Evolutionary conservation across 2,329 filamentous ascomycete genomes (phyloP), one percentile per base, ranked within the genome.

Genomic region (Talaromyces pinophilus): DNA sequence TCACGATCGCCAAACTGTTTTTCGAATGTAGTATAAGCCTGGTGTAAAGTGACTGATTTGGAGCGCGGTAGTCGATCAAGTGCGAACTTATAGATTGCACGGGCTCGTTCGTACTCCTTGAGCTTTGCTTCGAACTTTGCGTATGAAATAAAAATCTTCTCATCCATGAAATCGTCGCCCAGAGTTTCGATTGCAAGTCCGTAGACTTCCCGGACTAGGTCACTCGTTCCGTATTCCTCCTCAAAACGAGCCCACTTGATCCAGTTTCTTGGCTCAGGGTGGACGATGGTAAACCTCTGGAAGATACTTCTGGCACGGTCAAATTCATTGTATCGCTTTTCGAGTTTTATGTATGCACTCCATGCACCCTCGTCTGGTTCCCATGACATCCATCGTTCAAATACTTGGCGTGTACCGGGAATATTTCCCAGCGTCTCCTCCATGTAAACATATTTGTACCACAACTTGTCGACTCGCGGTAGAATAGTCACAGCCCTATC

Each of bases 361-460:
- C 95, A 99, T 0, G 94, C 95, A 52, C 91, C 89, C 85, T 98
- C 94, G 71, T 97, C 93, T 0, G 95, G 95, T 77, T 97, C 92
- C 95, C 95, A 99, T 69, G 91, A 90, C 90, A 99, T 94, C 95
- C 95, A 99, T 55, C 95, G 86, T 81, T 99, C 95, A 76, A 98
- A 99, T 0, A 98, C 92, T 72, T 97, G 92, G 67, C 95, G 85
- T 2, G 93, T 96, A 42, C 94, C 95, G 2, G 93, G 88, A 59
- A 99, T 89, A 74, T 99, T 97, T 6, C 93, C 93, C 64, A 99
- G 85, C 81, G 94, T 98, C 85, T 99, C 95, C 82, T 98, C 94
- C 90, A 97, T 96, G 78, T 96, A 97, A 30, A 96, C 92, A 83
- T 97, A 99, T 78, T 98, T 98, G 83, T 97, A 99, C 95, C 95